Conservation (phyloP, 176 grass and related monocot species). For the Alloteropsis semialata region DNA sequence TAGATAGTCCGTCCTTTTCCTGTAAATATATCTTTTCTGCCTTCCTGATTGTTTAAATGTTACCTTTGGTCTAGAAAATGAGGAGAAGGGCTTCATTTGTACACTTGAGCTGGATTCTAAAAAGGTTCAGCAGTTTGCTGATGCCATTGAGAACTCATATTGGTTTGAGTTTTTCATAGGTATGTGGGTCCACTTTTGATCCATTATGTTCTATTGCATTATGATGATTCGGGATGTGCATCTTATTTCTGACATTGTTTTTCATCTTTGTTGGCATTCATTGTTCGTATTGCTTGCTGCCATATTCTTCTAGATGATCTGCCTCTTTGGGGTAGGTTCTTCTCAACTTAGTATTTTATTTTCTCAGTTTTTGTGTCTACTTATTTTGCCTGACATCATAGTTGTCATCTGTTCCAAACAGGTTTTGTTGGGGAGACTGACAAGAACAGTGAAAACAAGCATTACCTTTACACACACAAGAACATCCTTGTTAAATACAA, state of each 20-base stretch:
- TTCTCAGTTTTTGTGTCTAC: neutral
- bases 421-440: constrained; percentile 87
- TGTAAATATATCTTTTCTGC: neutral
- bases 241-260: constrained; percentile 30
- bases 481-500: constrained; percentile 83
- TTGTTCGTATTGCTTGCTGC: constrained; percentile 31
- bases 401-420: constrained; percentile 28
- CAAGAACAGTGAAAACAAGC: constrained; percentile 91
- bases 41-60: constrained; percentile 21
- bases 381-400: constrained; percentile 16
- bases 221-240: constrained; percentile 7
- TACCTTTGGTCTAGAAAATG: constrained; percentile 55
- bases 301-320: constrained; percentile 67
- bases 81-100: constrained; percentile 70
- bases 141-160: constrained; percentile 88
- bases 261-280: neutral
- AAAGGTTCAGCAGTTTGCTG: constrained; percentile 78
- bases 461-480: constrained; percentile 91
- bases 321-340: constrained; percentile 91
- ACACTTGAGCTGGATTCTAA: constrained; percentile 67
- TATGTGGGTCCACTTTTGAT: constrained; percentile 38
- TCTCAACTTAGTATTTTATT: constrained; percentile 21
- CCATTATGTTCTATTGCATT: neutral
- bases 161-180: constrained; percentile 99
- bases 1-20: neutral